Evolutionary conservation across 2,329 filamentous ascomycete genomes (phyloP).

Genomic region (Pseudofabraea citricarpa): DNA sequence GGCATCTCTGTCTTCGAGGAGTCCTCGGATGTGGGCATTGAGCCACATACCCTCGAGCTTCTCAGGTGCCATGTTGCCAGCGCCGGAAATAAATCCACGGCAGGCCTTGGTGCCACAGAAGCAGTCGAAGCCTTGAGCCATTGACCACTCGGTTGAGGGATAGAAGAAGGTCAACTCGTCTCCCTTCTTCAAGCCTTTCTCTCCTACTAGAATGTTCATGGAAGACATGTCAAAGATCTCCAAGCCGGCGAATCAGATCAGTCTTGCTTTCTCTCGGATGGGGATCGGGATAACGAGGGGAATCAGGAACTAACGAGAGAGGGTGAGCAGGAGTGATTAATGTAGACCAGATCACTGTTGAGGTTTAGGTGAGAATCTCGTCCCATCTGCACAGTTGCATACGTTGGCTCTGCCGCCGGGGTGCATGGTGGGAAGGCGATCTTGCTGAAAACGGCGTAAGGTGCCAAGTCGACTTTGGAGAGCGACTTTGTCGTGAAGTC

Average conservation of each 20-base stretch:
- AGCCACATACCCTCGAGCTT: constrained; percentile 57
- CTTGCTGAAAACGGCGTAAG: constrained; percentile 63
- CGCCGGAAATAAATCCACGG: constrained; percentile 58
- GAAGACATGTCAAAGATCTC: constrained; percentile 57
- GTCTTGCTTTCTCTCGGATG: not conserved
- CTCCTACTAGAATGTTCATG: constrained; percentile 52
- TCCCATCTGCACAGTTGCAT: constrained; percentile 59
- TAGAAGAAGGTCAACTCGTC: constrained; percentile 70
- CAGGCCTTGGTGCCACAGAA: constrained; percentile 54
- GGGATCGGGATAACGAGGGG: not conserved
- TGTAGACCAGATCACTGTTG: constrained; percentile 63
- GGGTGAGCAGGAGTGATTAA: constrained; percentile 65
- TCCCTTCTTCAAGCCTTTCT: constrained; percentile 46
- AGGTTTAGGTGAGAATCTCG: constrained; percentile 52
- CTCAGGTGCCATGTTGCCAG: constrained; percentile 49
- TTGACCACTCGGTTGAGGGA: constrained; percentile 68
- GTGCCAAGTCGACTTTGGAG: constrained; percentile 49
- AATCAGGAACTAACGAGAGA: constrained; percentile 47
- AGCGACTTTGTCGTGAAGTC: constrained; percentile 55
- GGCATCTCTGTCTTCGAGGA: constrained; percentile 46
- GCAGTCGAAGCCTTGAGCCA: constrained; percentile 69
- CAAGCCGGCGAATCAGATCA: not conserved
- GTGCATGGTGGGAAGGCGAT: constrained; percentile 60
- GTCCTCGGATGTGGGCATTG: constrained; percentile 54
- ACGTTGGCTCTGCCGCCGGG: constrained; percentile 49